Evolutionary conservation across 2,329 filamentous ascomycete species (phyloP).

Genomic region (Coniochaeta hoffmannii): DNA sequence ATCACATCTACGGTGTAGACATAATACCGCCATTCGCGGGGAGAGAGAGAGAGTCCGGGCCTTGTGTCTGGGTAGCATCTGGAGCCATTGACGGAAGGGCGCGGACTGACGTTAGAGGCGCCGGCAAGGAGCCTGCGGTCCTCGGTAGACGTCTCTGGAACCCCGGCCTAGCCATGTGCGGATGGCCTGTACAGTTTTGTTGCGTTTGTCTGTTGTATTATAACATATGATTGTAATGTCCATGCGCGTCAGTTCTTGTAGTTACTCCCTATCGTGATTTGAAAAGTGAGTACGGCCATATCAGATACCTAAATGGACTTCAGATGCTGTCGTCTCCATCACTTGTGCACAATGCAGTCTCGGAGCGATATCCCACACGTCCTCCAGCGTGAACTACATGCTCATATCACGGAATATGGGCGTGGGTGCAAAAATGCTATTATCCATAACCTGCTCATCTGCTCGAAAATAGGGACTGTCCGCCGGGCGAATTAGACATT

Average conservation of each 20-base stretch:
- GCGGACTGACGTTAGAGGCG: not conserved
- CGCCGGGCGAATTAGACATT: not conserved
- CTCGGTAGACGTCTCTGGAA: not conserved
- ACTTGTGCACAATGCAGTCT: not conserved
- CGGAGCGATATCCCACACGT: not conserved
- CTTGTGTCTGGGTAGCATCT: not conserved
- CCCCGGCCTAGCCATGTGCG: not conserved
- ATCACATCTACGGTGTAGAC: not conserved
- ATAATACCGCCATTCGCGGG: not conserved
- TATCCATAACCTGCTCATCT: constrained; percentile 1
- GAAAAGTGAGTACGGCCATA: too few species aligned
- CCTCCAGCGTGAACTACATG: not conserved
- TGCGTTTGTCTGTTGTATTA: too few species aligned
- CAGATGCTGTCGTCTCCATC: too few species aligned
- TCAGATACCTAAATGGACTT: too few species aligned
- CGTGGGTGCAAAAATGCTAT: not conserved
- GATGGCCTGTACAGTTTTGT: not conserved
- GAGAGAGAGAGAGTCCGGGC: not conserved
- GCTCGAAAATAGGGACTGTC: not conserved
- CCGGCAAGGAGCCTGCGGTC: not conserved
- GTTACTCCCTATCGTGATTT: too few species aligned
- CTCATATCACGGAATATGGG: not conserved
- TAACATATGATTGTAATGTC: not conserved
- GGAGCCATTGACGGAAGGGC: not conserved
- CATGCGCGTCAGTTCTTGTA: too few species aligned